Conservation (phyloP, 2,329 filamentous ascomycete species). For the Tolypocladium endophyticum region DNA sequence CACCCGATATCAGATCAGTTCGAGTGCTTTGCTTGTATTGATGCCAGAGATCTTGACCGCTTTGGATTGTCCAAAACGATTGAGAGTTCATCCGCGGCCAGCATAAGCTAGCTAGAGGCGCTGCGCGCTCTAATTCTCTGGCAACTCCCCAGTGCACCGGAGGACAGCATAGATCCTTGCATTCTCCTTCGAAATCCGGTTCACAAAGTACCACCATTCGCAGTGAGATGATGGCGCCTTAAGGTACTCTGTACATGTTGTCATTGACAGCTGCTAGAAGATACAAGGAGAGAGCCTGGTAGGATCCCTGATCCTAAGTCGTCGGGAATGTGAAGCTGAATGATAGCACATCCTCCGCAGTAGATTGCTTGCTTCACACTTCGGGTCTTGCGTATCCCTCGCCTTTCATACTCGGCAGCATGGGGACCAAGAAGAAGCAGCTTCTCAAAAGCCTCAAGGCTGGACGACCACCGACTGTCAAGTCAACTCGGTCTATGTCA, state of each 20-base stretch:
- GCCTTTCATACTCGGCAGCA: conserved; percentile 12
- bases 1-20: too few species aligned
- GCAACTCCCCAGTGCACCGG: too few species aligned
- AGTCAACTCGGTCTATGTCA: conserved; percentile 46
- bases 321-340: neutral
- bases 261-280: neutral
- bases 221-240: neutral
- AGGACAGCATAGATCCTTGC: neutral
- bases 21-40: too few species aligned
- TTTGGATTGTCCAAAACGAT: neutral
- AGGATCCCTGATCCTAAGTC: neutral
- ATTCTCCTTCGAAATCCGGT: neutral
- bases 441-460: conserved; percentile 31
- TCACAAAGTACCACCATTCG: neutral
- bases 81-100: neutral
- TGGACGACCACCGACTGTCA: conserved; percentile 46
- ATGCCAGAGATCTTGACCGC: too few species aligned
- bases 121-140: neutral
- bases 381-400: neutral
- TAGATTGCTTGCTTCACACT: neutral
- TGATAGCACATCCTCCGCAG: neutral
- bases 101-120: neutral
- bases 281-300: neutral
- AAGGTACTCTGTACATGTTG: neutral
- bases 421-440: conserved; percentile 37